phyloP scores from a whole-genome alignment of 345 rosid species.

The Raphanus sativus region DNA sequence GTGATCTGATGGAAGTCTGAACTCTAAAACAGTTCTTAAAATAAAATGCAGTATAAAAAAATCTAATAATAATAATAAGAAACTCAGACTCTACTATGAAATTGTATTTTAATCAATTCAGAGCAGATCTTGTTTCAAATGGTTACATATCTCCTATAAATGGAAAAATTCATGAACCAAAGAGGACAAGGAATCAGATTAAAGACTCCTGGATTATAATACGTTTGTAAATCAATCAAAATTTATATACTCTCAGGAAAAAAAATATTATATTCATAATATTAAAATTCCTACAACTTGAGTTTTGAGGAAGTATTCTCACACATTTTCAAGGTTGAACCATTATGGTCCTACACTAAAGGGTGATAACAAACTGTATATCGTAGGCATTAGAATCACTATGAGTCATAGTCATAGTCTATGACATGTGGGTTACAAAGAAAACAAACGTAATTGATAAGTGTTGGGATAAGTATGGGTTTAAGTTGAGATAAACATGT shows the following conservation, averaged over 20 bases:
- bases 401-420: no score
- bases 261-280: neutral
- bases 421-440: no score
- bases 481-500: no score
- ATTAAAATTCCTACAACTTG: neutral
- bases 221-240: neutral
- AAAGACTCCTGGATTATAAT: conserved; percentile 1
- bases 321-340: neutral
- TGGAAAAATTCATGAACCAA: conserved; percentile 15
- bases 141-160: neutral
- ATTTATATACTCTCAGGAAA: neutral
- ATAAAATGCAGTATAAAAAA: neutral
- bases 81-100: neutral
- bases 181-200: neutral
- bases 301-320: conserved; percentile 16
- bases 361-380: no score
- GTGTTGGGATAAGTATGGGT: no score
- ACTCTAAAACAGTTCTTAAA: neutral
- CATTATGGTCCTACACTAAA: no score
- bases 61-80: neutral
- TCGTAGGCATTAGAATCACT: no score
- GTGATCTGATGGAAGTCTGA: neutral
- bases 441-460: no score
- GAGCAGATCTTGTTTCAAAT: conserved; percentile 5
- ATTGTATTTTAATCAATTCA: conserved; percentile 1